These are phyloP conservation scores for Aurinia saxatilis DNA, from an alignment of 345 rosid species.

Conservation along the genomic window DNA sequence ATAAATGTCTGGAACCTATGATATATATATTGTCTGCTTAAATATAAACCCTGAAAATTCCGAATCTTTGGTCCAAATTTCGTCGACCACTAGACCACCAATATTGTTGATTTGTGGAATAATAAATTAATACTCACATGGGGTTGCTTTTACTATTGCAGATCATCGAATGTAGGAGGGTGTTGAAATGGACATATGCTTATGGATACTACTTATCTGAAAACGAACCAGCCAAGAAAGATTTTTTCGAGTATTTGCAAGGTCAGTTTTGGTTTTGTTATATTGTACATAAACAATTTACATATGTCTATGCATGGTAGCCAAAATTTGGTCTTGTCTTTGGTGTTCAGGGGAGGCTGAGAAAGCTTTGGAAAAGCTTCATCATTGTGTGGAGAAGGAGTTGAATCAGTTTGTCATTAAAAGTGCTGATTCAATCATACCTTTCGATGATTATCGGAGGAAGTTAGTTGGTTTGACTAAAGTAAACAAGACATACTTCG, in stretches of 20 bases:
- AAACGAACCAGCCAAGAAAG: slow-evolving; percentile 31
- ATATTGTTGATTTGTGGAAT: no score
- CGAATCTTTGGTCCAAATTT: no score
- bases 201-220: slow-evolving; percentile 72
- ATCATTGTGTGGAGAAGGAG: slow-evolving; percentile 15
- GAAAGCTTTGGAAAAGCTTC: slow-evolving; percentile 21
- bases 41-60: no score
- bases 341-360: slow-evolving; percentile 21
- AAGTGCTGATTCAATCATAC: slow-evolving; percentile 20
- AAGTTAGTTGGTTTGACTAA: slow-evolving; percentile 51
- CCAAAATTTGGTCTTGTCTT: neutral
- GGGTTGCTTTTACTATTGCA: neutral
- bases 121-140: neutral
- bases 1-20: no score
- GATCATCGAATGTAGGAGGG: slow-evolving; percentile 81
- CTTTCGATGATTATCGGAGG: slow-evolving; percentile 43
- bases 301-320: neutral
- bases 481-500: slow-evolving; percentile 66
- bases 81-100: no score
- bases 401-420: neutral
- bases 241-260: slow-evolving; percentile 72
- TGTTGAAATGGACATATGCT: slow-evolving; percentile 81
- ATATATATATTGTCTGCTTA: no score
- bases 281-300: no score
- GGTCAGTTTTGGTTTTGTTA: slow-evolving; percentile 27